phyloP scores from a whole-genome alignment of 495 filamentous ascomycete species.

The Aspergillus nidulans region DNA sequence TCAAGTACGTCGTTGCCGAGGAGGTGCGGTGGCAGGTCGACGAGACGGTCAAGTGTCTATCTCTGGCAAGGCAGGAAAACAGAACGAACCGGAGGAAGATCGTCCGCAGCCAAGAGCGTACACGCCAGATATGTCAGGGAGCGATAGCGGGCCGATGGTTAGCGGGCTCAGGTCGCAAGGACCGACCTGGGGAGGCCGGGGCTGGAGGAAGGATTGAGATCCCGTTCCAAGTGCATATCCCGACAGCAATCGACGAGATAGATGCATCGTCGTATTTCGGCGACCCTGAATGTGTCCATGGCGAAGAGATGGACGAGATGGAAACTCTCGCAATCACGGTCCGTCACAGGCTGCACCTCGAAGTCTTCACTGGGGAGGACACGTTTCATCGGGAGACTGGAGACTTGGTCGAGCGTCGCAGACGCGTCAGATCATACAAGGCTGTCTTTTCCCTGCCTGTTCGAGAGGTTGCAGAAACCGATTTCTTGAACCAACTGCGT shows the following conservation, averaged over 20 bases:
- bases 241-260: background rate
- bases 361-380: constrained; percentile 14
- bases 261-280: background rate
- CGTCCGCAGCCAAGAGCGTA: background rate
- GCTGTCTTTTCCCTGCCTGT: constrained; percentile 3
- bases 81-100: background rate
- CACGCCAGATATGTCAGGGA: background rate
- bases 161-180: background rate
- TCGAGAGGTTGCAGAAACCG: background rate
- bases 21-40: constrained; percentile 10
- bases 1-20: constrained; percentile 6
- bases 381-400: constrained; percentile 8
- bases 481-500: background rate
- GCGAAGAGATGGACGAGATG: background rate
- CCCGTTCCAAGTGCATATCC: background rate
- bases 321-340: constrained; percentile 4
- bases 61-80: background rate
- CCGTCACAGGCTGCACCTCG: constrained; percentile 8
- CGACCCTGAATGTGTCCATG: background rate
- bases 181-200: no score
- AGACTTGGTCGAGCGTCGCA: constrained; percentile 8
- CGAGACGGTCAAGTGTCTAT: constrained; percentile 2
- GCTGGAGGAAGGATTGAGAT: background rate
- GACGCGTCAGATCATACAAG: constrained; percentile 1
- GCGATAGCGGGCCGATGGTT: background rate